Conservation (phyloP, 331 rosid genomes). For the Acacia pycnantha region DNA sequence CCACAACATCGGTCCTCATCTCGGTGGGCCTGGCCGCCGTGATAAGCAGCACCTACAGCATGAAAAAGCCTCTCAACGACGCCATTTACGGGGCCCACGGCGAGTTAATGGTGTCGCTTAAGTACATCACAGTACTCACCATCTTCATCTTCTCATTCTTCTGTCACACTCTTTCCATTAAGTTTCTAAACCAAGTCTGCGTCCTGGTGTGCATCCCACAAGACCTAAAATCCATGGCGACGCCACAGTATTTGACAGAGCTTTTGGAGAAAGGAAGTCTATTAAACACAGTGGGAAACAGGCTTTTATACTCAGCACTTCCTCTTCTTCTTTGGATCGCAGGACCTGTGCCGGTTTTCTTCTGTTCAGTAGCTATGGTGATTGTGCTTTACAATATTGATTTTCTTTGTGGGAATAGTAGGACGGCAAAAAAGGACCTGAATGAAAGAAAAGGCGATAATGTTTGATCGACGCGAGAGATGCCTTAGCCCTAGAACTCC, state of each 20-base stretch:
- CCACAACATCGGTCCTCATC: background rate
- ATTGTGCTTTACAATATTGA: constrained; percentile 46
- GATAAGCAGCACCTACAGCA: background rate
- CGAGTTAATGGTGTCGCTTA: background rate
- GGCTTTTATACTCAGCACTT: constrained; percentile 44
- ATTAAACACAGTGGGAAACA: constrained; percentile 44
- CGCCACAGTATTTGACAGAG: constrained; percentile 43
- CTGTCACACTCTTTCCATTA: background rate
- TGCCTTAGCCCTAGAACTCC: background rate
- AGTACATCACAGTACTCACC: background rate
- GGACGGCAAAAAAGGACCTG: background rate
- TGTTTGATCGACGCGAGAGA: background rate
- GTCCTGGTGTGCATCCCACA: constrained; percentile 47
- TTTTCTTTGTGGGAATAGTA: constrained; percentile 22
- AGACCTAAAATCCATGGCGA: constrained; percentile 33
- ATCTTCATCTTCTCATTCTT: background rate
- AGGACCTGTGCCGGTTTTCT: constrained; percentile 41
- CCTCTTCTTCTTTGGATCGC: constrained; percentile 53
- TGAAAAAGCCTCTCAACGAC: background rate
- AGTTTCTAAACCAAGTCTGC: background rate
- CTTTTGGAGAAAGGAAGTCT: constrained; percentile 48
- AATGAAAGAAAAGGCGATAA: background rate
- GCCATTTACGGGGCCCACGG: background rate
- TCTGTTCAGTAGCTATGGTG: constrained; percentile 38
- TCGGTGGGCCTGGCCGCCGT: background rate